Evolutionary conservation across 2,329 filamentous ascomycete species (phyloP).

Genomic region (Colletotrichum simmondsii): DNA sequence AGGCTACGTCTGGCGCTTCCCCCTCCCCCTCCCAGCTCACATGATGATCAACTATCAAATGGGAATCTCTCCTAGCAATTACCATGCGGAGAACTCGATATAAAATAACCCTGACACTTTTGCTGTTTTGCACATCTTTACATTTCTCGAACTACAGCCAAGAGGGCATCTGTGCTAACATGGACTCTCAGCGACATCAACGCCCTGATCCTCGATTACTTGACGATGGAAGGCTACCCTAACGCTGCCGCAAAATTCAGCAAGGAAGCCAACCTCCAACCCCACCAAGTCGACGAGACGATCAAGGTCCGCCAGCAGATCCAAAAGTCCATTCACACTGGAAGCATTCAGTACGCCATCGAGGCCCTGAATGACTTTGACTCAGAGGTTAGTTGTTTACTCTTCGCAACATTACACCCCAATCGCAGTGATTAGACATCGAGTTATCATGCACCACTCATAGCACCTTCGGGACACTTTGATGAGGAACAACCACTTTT

Average conservation of each 20-base stretch:
- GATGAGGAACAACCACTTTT: slow-evolving; percentile 86
- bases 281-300: slow-evolving; percentile 76
- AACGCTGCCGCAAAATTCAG: slow-evolving; percentile 94
- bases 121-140: slow-evolving; percentile 33
- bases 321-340: slow-evolving; percentile 84
- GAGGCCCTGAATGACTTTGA: slow-evolving; percentile 89
- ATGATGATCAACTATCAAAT: slow-evolving; percentile 93
- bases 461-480: slow-evolving; percentile 83
- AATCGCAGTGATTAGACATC: slow-evolving; percentile 87
- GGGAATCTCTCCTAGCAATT: slow-evolving; percentile 99
- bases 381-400: slow-evolving; percentile 76
- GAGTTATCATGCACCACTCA: slow-evolving; percentile 99
- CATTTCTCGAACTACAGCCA: not conserved
- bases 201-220: slow-evolving; percentile 93
- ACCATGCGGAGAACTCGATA: slow-evolving; percentile 87
- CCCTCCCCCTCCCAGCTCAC: slow-evolving; percentile 41
- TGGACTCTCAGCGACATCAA: slow-evolving; percentile 83
- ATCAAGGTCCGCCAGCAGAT: slow-evolving; percentile 86
- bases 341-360: slow-evolving; percentile 87
- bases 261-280: slow-evolving; percentile 87
- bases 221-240: slow-evolving; percentile 95
- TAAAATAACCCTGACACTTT: slow-evolving; percentile 72
- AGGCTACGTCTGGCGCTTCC: slow-evolving; percentile 26
- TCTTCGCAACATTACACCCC: slow-evolving; percentile 26
- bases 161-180: slow-evolving; percentile 40